phyloP scores from a whole-genome alignment of 2,329 filamentous ascomycete genomes.

The Aureobasidium sp. region DNA sequence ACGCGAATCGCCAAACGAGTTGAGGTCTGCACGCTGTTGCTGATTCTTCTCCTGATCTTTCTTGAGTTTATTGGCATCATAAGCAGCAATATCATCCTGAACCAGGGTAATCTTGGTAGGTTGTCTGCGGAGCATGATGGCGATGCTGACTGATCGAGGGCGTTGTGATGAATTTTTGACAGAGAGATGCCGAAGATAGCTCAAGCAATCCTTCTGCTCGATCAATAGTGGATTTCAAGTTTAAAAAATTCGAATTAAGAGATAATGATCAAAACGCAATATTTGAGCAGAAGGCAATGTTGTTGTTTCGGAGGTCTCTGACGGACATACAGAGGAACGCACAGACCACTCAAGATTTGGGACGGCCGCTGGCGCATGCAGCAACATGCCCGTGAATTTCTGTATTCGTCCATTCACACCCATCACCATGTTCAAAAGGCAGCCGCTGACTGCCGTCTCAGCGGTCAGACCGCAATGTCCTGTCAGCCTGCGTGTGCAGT shows the following conservation, averaged over 20 bases:
- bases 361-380: neutral
- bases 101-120: constrained; percentile 30
- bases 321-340: neutral
- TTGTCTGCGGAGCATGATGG: constrained; percentile 29
- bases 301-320: neutral
- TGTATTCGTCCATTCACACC: neutral
- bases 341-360: constrained; percentile 4
- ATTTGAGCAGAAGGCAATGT: neutral
- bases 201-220: neutral
- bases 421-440: constrained; percentile 13
- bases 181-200: neutral
- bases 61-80: constrained; percentile 27
- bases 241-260: neutral
- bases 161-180: neutral
- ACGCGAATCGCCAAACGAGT: constrained; percentile 15
- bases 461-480: neutral
- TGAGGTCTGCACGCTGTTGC: constrained; percentile 13
- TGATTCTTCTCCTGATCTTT: constrained; percentile 22
- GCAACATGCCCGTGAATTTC: neutral
- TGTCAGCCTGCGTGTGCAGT: neutral
- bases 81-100: constrained; percentile 28
- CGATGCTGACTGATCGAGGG: neutral
- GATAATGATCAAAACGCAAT: too few species aligned
- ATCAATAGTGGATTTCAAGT: neutral
- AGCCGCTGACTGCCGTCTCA: constrained; percentile 4